These are phyloP conservation scores for Candida montana DNA, from an alignment of 805 yeast species.

Conservation along the genomic window DNA sequence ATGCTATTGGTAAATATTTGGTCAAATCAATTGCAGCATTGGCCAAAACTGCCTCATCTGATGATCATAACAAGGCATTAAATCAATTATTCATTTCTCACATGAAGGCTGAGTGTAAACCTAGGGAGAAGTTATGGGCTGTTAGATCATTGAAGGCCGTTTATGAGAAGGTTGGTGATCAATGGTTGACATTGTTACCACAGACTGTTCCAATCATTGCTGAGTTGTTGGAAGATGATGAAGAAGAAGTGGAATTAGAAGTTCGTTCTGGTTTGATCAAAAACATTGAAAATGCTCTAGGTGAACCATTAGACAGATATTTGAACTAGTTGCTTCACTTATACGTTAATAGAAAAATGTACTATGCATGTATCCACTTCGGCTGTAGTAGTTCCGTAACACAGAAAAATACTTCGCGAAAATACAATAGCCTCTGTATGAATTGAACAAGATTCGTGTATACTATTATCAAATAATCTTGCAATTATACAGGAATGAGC, in stretches of 20 bases:
- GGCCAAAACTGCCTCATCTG: constrained; percentile 64
- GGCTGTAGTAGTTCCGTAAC: background rate
- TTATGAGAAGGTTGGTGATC: constrained; percentile 89
- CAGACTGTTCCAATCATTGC: constrained; percentile 95
- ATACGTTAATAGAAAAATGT: too few relatives aligned
- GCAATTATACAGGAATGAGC: constrained; percentile 8
- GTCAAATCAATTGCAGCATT: constrained; percentile 76
- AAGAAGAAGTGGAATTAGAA: constrained; percentile 86
- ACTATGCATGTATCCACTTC: too few relatives aligned
- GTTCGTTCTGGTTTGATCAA: constrained; percentile 87
- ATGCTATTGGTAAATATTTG: constrained; percentile 69
- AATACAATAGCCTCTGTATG: too few relatives aligned
- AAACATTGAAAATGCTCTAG: constrained; percentile 86
- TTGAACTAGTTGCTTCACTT: constrained; percentile 36
- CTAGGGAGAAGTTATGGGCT: constrained; percentile 73
- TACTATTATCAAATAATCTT: too few relatives aligned
- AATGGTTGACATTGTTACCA: constrained; percentile 87
- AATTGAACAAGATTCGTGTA: too few relatives aligned
- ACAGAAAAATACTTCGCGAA: background rate
- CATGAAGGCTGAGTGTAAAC: constrained; percentile 55
- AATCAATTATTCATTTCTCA: constrained; percentile 59
- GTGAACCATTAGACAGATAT: constrained; percentile 89
- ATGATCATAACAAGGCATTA: constrained; percentile 69
- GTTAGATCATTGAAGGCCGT: constrained; percentile 71
- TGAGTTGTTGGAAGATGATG: constrained; percentile 92